These are phyloP conservation scores for Thalia dealbata DNA, from an alignment of 176 grass and related monocot genomes.

Conservation along the genomic window DNA sequence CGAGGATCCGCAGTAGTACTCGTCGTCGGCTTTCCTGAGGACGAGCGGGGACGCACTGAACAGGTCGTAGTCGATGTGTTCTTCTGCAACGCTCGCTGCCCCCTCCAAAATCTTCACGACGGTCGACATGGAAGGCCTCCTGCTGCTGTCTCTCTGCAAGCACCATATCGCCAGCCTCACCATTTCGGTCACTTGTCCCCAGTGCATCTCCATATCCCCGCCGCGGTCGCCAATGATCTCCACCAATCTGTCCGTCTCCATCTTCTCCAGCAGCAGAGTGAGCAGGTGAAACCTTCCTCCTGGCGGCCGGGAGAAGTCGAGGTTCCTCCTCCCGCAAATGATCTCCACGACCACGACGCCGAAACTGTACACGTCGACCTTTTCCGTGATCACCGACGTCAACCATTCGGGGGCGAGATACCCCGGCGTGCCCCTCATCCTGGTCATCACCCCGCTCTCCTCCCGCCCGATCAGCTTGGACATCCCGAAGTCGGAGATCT, in stretches of 20 bases:
- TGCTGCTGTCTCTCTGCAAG: slow-evolving; percentile 34
- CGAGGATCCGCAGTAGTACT: not conserved
- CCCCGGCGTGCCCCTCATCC: slow-evolving; percentile 38
- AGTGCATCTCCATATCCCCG: slow-evolving; percentile 13
- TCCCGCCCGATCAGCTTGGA: slow-evolving; percentile 45
- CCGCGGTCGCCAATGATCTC: slow-evolving; percentile 16
- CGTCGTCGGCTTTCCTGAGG: not conserved
- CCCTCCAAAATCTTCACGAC: slow-evolving; percentile 51
- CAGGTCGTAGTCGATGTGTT: slow-evolving; percentile 22
- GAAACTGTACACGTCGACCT: slow-evolving; percentile 43
- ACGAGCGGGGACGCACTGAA: not conserved
- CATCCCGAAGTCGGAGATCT: slow-evolving; percentile 51
- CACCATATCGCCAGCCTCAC: slow-evolving; percentile 44
- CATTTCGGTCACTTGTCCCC: slow-evolving; percentile 23
- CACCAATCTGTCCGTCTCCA: slow-evolving; percentile 12
- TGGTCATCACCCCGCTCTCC: slow-evolving; percentile 39
- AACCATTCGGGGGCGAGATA: slow-evolving; percentile 54
- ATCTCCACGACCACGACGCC: slow-evolving; percentile 43
- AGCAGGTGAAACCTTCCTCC: slow-evolving; percentile 33
- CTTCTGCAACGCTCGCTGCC: slow-evolving; percentile 24
- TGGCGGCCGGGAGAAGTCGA: slow-evolving; percentile 32
- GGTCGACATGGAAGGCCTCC: slow-evolving; percentile 37
- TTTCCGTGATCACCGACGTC: slow-evolving; percentile 35
- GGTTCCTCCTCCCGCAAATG: slow-evolving; percentile 38
- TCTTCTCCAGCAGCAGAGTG: slow-evolving; percentile 28